phyloP scores from a whole-genome alignment of 345 rosid species.

The rapeseed (Brassica napus) region DNA sequence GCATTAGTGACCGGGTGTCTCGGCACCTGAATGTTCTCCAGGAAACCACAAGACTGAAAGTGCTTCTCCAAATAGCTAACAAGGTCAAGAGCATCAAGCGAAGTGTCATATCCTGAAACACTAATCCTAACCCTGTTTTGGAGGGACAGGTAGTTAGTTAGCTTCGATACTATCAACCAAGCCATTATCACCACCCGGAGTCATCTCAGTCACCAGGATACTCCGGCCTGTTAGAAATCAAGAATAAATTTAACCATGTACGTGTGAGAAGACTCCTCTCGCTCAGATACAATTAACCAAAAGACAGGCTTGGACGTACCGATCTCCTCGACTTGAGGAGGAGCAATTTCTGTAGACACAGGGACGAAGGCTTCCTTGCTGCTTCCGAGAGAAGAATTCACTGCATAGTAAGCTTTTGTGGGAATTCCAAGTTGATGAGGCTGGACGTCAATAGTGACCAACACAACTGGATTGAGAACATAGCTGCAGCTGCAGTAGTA shows the following conservation, averaged over 20 bases:
- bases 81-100: not conserved
- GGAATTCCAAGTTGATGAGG: slow-evolving; percentile 53
- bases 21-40: not conserved
- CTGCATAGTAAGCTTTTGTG: slow-evolving; percentile 82
- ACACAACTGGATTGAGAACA: slow-evolving; percentile 66
- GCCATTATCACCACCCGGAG: not conserved
- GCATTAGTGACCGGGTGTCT: not conserved
- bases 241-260: not conserved
- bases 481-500: slow-evolving; percentile 48
- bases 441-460: slow-evolving; percentile 89
- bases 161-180: not conserved
- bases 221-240: slow-evolving; percentile 47
- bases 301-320: slow-evolving; percentile 46
- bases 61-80: not conserved
- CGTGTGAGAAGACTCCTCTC: not conserved
- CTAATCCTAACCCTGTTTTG: not conserved
- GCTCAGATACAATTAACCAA: not conserved
- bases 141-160: not conserved
- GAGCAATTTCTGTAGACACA: slow-evolving; percentile 59
- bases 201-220: not conserved
- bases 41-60: not conserved
- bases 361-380: slow-evolving; percentile 65
- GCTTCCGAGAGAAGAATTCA: slow-evolving; percentile 7
- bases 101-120: not conserved
- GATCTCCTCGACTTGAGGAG: slow-evolving; percentile 79